Conservation (phyloP, 257 asterid species). For the Solanum arcanum region DNA sequence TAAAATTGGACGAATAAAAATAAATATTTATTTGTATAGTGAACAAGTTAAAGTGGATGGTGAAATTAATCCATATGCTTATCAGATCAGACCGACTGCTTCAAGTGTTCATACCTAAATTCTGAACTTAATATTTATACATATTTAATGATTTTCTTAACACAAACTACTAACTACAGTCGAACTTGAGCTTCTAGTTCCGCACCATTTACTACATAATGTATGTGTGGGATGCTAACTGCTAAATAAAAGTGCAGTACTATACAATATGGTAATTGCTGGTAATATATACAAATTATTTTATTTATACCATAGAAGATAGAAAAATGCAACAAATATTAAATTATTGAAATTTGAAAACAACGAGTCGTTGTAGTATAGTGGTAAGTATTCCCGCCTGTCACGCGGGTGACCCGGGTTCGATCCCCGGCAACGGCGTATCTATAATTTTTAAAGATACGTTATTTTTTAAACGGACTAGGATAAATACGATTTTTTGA, state of each 20-base stretch:
- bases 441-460: too few relatives aligned
- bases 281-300: background rate
- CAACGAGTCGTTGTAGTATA: constrained; percentile 69
- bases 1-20: background rate
- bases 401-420: constrained; percentile 98
- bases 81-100: accelerated
- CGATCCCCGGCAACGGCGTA: constrained; percentile 85
- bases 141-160: too few relatives aligned
- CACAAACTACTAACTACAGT: accelerated
- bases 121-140: background rate
- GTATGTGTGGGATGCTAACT: background rate
- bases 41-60: background rate
- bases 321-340: accelerated
- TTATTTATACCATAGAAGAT: background rate
- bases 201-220: background rate
- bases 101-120: background rate
- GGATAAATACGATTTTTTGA: too few relatives aligned
- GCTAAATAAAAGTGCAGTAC: background rate
- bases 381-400: constrained; percentile 99
- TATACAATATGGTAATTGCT: background rate
- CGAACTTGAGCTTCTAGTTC: background rate
- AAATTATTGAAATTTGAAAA: accelerated
- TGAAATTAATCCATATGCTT: background rate
- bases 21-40: background rate
- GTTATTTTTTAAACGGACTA: too few relatives aligned